Evolutionary conservation across 768 basidiomycete species (phyloP).

Genomic region (Serendipita sp.): DNA sequence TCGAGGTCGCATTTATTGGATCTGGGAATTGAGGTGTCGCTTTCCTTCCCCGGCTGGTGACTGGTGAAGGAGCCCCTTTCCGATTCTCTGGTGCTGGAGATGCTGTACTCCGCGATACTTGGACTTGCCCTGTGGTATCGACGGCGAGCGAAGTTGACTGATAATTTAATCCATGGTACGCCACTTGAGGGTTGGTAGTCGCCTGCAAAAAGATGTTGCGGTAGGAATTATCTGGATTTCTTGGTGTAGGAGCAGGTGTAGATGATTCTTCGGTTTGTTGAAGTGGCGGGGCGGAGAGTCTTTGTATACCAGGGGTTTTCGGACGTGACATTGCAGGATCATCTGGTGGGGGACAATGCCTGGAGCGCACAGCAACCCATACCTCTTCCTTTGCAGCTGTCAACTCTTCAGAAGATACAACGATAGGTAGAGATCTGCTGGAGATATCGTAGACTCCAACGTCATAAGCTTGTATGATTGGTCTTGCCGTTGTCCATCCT

Average conservation of each 20-base stretch:
- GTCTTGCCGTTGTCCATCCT: background rate
- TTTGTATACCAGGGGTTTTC: background rate
- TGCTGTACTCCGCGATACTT: background rate
- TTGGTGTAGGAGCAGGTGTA: background rate
- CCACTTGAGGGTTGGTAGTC: too few species aligned
- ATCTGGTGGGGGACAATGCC: background rate
- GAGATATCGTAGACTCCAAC: background rate
- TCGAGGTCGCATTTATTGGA: background rate
- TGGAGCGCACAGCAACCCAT: background rate
- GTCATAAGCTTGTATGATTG: background rate
- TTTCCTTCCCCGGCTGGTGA: background rate
- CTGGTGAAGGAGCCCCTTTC: background rate
- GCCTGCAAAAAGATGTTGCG: background rate
- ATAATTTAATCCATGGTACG: background rate
- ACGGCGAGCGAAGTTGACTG: background rate
- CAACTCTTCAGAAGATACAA: background rate
- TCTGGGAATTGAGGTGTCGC: background rate
- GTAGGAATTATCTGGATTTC: background rate
- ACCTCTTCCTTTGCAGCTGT: background rate
- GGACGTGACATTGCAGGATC: background rate
- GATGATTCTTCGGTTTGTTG: background rate
- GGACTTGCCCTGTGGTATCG: background rate
- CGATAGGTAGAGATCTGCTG: background rate
- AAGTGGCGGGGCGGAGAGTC: background rate
- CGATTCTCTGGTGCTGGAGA: background rate